These are phyloP conservation scores for Brassica rapa DNA, from an alignment of 345 rosid species.

Conservation along the genomic window DNA sequence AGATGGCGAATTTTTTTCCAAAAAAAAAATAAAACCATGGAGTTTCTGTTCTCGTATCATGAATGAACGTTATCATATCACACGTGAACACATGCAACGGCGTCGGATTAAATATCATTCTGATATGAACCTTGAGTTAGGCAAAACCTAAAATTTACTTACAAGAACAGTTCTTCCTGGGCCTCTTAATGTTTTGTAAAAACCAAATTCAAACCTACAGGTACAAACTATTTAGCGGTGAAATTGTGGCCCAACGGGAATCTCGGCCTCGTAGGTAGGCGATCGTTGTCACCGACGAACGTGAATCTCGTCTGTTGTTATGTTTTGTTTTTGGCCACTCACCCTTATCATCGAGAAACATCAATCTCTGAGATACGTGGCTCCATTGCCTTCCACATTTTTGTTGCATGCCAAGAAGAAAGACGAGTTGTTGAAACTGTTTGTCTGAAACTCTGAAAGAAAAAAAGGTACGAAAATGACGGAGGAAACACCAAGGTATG, in stretches of 20 bases:
- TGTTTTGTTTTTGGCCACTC: conserved; percentile 14
- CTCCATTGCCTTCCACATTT: conserved; percentile 15
- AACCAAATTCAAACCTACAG: background rate
- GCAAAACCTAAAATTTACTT: background rate
- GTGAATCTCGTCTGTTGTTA: background rate
- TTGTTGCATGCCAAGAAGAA: background rate
- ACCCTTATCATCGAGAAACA: background rate
- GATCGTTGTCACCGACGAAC: background rate
- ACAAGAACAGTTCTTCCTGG: background rate
- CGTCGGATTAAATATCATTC: background rate
- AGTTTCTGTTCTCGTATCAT: too few species aligned
- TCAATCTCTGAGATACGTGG: conserved; percentile 25
- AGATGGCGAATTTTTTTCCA: too few species aligned
- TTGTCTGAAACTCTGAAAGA: background rate
- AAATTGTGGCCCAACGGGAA: background rate
- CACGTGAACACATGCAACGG: background rate
- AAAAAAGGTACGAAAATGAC: conserved; percentile 17
- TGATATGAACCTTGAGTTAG: background rate
- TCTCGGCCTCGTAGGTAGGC: background rate
- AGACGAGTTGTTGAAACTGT: background rate
- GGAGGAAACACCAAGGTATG: conserved; percentile 23
- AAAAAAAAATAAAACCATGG: too few species aligned
- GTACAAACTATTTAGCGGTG: background rate
- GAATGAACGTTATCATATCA: too few species aligned
- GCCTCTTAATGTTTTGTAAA: background rate